Percentiles rank a stretch among this genome's conserved stretches.
Evolutionary conservation across 805 yeast species (phyloP).

Genomic region (Ogataea trehaloabstinens): DNA sequence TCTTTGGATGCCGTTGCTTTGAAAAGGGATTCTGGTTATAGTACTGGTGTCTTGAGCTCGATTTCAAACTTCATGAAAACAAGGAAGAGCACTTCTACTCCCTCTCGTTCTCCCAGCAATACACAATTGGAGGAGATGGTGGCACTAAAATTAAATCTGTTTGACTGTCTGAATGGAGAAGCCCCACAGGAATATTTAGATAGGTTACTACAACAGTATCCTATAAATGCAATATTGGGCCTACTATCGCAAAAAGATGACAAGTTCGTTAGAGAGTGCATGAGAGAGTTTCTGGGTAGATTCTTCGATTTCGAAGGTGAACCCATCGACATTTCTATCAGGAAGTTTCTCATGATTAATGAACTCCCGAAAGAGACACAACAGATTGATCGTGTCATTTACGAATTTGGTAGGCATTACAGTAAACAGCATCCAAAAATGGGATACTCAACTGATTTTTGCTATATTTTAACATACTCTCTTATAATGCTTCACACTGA

Average conservation of each 20-base stretch:
- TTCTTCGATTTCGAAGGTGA: slow-evolving; percentile 49
- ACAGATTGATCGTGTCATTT: slow-evolving; percentile 69
- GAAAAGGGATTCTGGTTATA: slow-evolving; percentile 5
- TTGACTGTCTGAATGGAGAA: slow-evolving; percentile 23
- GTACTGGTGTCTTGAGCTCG: slow-evolving; percentile 28
- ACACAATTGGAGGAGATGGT: slow-evolving; percentile 6
- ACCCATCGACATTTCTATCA: slow-evolving; percentile 64
- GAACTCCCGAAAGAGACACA: slow-evolving; percentile 71
- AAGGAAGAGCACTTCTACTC: slow-evolving; percentile 11
- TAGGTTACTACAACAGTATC: slow-evolving; percentile 27
- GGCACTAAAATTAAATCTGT: slow-evolving; percentile 5
- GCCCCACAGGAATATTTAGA: slow-evolving; percentile 32
- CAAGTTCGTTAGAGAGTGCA: slow-evolving; percentile 23
- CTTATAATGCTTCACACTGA: slow-evolving; percentile 74
- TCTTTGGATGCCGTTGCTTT: slow-evolving; percentile 21
- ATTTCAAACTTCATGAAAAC: slow-evolving; percentile 29
- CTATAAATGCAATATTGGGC: slow-evolving; percentile 25
- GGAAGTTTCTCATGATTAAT: slow-evolving; percentile 55
- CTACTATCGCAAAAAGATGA: slow-evolving; percentile 31
- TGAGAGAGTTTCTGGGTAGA: slow-evolving; percentile 27
- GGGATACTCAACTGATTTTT: slow-evolving; percentile 45
- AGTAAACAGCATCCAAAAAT: slow-evolving; percentile 39
- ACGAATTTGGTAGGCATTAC: slow-evolving; percentile 54
- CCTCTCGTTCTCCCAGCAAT: slow-evolving; percentile 5
- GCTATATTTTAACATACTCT: slow-evolving; percentile 63